Evolutionary conservation across 148 eudicot genomes (phyloP), one percentile per base, ranked within the genome.

Genomic region (Linanthus parryae): DNA sequence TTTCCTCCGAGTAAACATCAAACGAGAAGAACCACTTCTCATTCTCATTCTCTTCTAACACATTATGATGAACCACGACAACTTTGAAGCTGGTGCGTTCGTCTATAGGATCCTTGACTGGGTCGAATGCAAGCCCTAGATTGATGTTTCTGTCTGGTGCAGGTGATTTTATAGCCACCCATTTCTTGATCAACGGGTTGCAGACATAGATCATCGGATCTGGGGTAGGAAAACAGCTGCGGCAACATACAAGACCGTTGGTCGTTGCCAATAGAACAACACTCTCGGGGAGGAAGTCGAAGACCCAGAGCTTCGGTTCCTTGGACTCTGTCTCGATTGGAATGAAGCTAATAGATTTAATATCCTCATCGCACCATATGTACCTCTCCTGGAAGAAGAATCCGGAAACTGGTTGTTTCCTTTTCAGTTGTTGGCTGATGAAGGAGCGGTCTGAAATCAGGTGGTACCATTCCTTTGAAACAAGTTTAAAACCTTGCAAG

Each of bases 321-420:
- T 14, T 40, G 47, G 9, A 5, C 13, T 22, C 8, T 21, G 14
- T 31, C 7, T 50, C 35, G 12, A 1, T 48, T 48, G 8, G n/a
- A 5, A 48, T 58, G 47, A 57, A 74, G 69, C 65, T 70, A 23
- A 74, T 44, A 3, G 46, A 50, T 7, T 20, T 18, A 23, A 44
- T 53, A 43, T 75, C 76, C 8, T 44, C 51, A 31, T 59, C 51
- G 31, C 67, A 23, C 61, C 67, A 67, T 28, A 54, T 57, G 31
- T 37, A 70, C 36, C 45, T 60, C 55, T 63, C 70, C 44, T 75
- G 81, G 54, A 62, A 71, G 58, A 75, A 71, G 29, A 75, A 67
- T 10, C 81, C 81, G 1, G 70, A 49, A 4, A 67, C 3, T 0
- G 73, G 57, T 33, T 71, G 70, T 14, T 25, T 47, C 42, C 33